Evolutionary conservation across 2,329 filamentous ascomycete genomes (phyloP).

Genomic region (Tolypocladium tundrense): DNA sequence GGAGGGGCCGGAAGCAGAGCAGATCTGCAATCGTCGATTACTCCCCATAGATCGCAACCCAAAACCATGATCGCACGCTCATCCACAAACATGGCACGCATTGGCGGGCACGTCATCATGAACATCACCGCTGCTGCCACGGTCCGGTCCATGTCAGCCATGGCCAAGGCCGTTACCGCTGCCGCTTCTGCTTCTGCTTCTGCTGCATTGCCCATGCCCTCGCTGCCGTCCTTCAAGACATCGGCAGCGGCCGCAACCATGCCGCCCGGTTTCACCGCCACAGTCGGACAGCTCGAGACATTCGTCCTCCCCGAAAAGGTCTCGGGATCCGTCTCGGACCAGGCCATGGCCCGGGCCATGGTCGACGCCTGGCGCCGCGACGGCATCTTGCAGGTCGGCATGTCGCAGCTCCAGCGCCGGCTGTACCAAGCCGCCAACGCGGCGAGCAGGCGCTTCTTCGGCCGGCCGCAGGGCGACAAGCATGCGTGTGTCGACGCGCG

Average conservation of each 20-base stretch:
- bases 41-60: too few relatives aligned
- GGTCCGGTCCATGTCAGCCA: background rate
- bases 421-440: conserved; percentile 25
- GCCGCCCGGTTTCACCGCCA: conserved; percentile 16
- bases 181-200: background rate
- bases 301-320: conserved; percentile 29
- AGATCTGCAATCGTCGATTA: too few relatives aligned
- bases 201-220: too few relatives aligned
- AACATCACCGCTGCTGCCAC: background rate
- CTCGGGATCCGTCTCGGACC: conserved; percentile 21
- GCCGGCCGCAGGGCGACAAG: conserved; percentile 24
- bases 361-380: conserved; percentile 31
- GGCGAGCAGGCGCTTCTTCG: conserved; percentile 29
- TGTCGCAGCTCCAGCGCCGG: conserved; percentile 21
- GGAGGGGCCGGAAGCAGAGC: too few relatives aligned
- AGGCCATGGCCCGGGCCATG: conserved; percentile 27
- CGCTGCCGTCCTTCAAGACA: too few relatives aligned
- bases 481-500: conserved; percentile 30
- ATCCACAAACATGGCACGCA: too few relatives aligned
- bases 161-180: background rate
- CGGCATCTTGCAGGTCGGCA: conserved; percentile 36
- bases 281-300: conserved; percentile 23
- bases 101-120: too few relatives aligned
- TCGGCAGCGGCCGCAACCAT: conserved; percentile 4
- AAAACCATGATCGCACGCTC: too few relatives aligned